Evolutionary conservation across 208 protist genomes (phyloP).

Genomic region (Crithidia acanthocephali): DNA sequence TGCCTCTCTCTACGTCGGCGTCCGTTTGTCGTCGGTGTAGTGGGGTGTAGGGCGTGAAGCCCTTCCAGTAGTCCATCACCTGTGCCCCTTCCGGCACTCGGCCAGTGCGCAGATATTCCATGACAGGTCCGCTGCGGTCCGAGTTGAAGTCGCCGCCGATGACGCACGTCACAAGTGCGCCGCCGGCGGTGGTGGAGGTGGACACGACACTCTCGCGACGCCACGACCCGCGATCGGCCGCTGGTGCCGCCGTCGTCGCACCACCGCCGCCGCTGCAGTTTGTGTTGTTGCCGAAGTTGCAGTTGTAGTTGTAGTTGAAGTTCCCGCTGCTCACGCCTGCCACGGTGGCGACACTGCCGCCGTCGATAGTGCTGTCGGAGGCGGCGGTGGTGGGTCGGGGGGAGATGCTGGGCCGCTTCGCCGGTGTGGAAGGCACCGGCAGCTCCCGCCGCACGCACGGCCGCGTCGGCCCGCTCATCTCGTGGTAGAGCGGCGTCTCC

Average conservation of each 20-base stretch:
- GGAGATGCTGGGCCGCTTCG: not conserved
- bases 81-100: slow-evolving; percentile 37
- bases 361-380: slow-evolving; percentile 4
- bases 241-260: not conserved
- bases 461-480: not conserved
- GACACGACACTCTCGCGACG: slow-evolving; percentile 18
- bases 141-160: slow-evolving; percentile 88
- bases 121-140: slow-evolving; percentile 51
- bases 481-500: slow-evolving; percentile 21
- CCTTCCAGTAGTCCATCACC: slow-evolving; percentile 58
- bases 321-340: not conserved
- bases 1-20: not conserved
- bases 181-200: not conserved
- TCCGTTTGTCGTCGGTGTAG: not conserved
- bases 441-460: not conserved
- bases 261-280: too few relatives aligned
- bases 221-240: slow-evolving; percentile 7
- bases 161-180: slow-evolving; percentile 45
- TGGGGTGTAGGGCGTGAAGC: not conserved
- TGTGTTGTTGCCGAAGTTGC: too few relatives aligned
- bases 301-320: too few relatives aligned
- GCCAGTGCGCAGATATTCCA: slow-evolving; percentile 56
- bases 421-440: not conserved
- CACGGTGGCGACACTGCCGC: not conserved
- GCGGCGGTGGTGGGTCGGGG: slow-evolving; percentile 4